Evolutionary conservation across 805 yeast species (phyloP), one percentile per base, ranked within the genome.

Genomic region (Phaffomyces opuntiae): DNA sequence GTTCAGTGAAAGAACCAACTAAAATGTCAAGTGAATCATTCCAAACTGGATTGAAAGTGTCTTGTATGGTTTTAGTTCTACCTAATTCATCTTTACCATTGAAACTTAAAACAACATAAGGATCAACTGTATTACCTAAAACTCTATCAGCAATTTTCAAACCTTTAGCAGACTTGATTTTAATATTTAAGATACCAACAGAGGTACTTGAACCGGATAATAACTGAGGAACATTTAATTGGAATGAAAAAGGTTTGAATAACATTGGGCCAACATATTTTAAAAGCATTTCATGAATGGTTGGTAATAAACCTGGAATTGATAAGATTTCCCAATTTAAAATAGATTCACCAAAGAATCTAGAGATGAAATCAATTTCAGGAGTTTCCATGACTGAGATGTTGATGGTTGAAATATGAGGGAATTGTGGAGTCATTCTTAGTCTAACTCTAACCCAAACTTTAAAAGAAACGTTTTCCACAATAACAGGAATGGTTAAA

Each of bases 381-480:
- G 98, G 97, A 34, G 93, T 83, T 48, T 87, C 91, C 66, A 89
- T 70, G 53, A 95, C 68, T 16, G 96, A 82, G 29, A 93, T 78
- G 59, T 85, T 90, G 21, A 89, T 81, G 1, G 96, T 90, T 63
- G 93, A 95, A 49, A 93, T 73, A 67, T 93, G 98, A 4, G 99
- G 99, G 66, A 85, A 89, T 9, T 87, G 74, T 4, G 88, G 65
- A 84, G 87, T 91, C 82, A 93, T 81, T 72, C 89, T 85, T 61
- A 95, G 65, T 59, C 97, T 75, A 43, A 93, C 79, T 64, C 98
- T 78, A 40, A 83, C 76, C 49, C 78, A 70, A 12, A 86, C 88
- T 48, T 70, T 75, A 62, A 91, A 85, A 0, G 96, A 76, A 62
- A 87, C 78, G 54, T 87, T 83, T 40, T 89, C 83, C 14, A 93